These are phyloP conservation scores for Paramecium tetraurelia DNA, from an alignment of 73 alveolate genomes.

Conservation along the genomic window DNA sequence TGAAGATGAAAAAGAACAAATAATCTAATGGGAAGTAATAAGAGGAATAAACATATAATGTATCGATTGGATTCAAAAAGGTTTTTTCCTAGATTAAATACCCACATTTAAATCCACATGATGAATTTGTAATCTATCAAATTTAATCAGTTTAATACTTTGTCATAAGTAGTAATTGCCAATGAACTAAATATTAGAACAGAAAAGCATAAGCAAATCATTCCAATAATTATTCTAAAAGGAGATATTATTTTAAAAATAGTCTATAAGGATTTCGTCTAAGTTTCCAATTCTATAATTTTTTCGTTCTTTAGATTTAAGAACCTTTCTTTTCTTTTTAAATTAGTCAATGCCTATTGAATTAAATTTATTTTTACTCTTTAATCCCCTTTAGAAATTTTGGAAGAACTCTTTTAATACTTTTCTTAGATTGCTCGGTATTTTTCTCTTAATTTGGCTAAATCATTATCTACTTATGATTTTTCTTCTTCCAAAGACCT, in stretches of 20 bases:
- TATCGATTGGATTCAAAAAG: conserved; percentile 71
- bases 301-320: conserved; percentile 52
- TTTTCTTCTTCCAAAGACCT: conserved; percentile 74
- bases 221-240: conserved; percentile 79
- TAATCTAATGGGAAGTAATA: conserved; percentile 72
- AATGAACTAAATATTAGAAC: conserved; percentile 57
- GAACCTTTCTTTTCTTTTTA: conserved; percentile 70
- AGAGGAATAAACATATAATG: conserved; percentile 63
- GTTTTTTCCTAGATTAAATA: conserved; percentile 65
- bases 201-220: conserved; percentile 61
- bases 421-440: conserved; percentile 75
- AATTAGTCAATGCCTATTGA: conserved; percentile 40
- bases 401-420: conserved; percentile 66
- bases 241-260: conserved; percentile 73
- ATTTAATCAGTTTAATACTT: conserved; percentile 44
- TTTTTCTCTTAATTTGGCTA: conserved; percentile 74
- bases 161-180: conserved; percentile 57
- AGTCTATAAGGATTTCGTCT: conserved; percentile 51
- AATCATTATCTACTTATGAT: conserved; percentile 60
- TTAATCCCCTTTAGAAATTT: conserved; percentile 68
- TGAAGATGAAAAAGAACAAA: conserved; percentile 64
- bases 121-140: conserved; percentile 60
- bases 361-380: background rate
- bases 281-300: conserved; percentile 52
- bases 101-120: conserved; percentile 84